Percentiles rank a stretch among this genome's conserved stretches.
These are phyloP conservation scores for Albugo candida DNA, from an alignment of 352 stramenopile genomes.

Conservation along the genomic window DNA sequence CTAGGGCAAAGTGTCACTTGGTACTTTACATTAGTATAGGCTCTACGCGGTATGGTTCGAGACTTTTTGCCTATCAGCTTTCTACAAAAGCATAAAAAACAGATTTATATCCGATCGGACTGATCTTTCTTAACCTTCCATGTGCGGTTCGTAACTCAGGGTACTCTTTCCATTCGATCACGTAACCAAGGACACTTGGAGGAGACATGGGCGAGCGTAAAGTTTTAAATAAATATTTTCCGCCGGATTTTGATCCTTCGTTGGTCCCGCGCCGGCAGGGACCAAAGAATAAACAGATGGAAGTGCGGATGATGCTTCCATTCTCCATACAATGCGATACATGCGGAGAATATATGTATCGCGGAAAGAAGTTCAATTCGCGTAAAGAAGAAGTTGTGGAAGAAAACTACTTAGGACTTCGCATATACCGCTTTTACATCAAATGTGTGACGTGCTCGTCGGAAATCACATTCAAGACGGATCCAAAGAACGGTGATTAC, in stretches of 20 bases:
- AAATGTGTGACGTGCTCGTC: constrained; percentile 90
- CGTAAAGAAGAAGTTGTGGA: constrained; percentile 94
- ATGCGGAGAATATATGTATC: constrained; percentile 98
- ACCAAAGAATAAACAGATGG: constrained; percentile 88
- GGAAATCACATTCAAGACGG: constrained; percentile 96
- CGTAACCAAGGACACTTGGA: neutral
- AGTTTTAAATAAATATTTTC: constrained; percentile 99
- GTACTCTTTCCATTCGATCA: neutral
- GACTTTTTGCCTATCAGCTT: no score
- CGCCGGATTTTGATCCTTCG: constrained; percentile 95
- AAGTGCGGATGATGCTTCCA: constrained; percentile 98
- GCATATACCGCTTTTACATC: constrained; percentile 96
- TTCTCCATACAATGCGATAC: constrained; percentile 95
- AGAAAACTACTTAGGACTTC: constrained; percentile 92
- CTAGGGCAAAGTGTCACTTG: no score
- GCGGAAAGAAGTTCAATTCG: constrained; percentile 98
- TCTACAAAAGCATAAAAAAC: no score
- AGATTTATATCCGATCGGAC: no score
- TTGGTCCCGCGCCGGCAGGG: constrained; percentile 88
- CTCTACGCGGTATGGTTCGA: no score
- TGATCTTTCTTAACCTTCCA: no score
- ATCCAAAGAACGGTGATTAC: constrained; percentile 97
- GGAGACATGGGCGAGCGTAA: constrained; percentile 96
- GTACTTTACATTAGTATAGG: no score
- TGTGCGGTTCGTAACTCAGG: no score